Evolutionary conservation across 345 rosid genomes (phyloP).

Genomic region (Syzygium jambos): DNA sequence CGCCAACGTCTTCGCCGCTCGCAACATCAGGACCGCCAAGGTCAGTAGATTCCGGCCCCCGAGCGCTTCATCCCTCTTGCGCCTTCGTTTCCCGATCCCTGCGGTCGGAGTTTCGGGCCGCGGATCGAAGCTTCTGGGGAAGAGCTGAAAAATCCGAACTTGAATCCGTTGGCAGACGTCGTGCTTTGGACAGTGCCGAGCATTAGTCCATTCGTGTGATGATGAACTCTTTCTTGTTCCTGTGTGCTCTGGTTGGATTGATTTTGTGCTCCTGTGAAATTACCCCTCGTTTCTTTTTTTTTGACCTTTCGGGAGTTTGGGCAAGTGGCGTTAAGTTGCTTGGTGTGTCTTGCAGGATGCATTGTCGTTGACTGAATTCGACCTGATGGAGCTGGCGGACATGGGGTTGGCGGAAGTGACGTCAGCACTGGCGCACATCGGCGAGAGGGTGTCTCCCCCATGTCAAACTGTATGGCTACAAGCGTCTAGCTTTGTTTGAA

Average conservation of each 20-base stretch:
- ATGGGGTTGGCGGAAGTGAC: slow-evolving; percentile 44
- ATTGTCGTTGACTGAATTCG: slow-evolving; percentile 59
- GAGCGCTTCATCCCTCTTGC: neutral
- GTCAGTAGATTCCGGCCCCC: slow-evolving; percentile 1
- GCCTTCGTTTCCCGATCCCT: neutral
- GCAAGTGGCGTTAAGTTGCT: neutral
- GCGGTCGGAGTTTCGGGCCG: neutral
- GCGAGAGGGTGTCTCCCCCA: slow-evolving; percentile 54
- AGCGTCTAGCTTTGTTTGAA: neutral
- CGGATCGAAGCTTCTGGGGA: neutral
- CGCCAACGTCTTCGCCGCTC: slow-evolving; percentile 60
- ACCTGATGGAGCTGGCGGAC: slow-evolving; percentile 63
- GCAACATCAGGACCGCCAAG: slow-evolving; percentile 68
- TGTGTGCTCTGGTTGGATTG: neutral
- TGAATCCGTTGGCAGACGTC: neutral
- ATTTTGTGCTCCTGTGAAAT: neutral
- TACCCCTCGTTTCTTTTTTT: neutral
- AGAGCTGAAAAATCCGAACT: neutral
- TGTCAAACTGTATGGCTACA: slow-evolving; percentile 33
- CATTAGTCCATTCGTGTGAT: neutral
- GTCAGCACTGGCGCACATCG: slow-evolving; percentile 47
- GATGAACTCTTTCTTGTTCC: neutral
- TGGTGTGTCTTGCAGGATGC: slow-evolving; percentile 39
- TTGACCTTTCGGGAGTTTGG: neutral
- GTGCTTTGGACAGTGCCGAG: neutral